Percentiles rank a stretch among this genome's conserved stretches.
phyloP scores from a whole-genome alignment of 2,329 filamentous ascomycete genomes.

The Calonectria ilicicola region DNA sequence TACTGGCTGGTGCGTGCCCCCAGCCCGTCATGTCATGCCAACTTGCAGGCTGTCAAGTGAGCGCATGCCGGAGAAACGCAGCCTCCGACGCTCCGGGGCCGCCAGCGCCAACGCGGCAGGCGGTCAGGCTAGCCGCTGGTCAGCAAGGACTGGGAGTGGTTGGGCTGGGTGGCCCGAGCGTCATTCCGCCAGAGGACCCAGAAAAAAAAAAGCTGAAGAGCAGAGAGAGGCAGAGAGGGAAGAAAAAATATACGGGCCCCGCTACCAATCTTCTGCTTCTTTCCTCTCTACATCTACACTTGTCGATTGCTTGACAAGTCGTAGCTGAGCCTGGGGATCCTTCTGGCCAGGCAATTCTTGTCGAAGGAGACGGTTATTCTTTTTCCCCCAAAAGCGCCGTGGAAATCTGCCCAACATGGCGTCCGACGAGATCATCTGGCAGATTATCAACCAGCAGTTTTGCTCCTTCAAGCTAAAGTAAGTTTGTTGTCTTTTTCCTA shows the following conservation, averaged over 20 bases:
- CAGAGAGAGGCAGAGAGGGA: slow-evolving; percentile 25
- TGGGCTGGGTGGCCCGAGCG: slow-evolving; percentile 24
- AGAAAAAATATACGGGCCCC: slow-evolving; percentile 32
- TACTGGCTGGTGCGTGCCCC: background rate
- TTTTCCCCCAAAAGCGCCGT: background rate
- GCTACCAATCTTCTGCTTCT: slow-evolving; percentile 31
- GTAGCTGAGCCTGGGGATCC: background rate
- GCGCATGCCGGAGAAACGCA: slow-evolving; percentile 29
- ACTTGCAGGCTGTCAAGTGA: slow-evolving; percentile 12
- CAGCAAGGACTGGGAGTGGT: slow-evolving; percentile 27
- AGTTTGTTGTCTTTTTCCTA: slow-evolving; percentile 45
- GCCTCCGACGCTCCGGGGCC: slow-evolving; percentile 11
- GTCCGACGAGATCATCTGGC: slow-evolving; percentile 97
- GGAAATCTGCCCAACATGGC: slow-evolving; percentile 67
- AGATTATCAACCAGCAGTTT: slow-evolving; percentile 95
- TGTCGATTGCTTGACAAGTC: background rate
- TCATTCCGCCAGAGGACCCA: slow-evolving; percentile 21
- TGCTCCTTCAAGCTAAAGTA: slow-evolving; percentile 96
- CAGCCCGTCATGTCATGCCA: slow-evolving; percentile 14
- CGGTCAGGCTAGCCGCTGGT: slow-evolving; percentile 31
- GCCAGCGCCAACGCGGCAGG: slow-evolving; percentile 20
- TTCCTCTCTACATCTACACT: slow-evolving; percentile 21
- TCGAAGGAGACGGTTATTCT: background rate
- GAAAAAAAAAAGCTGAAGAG: slow-evolving; percentile 34
- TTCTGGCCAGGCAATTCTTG: background rate